Evolutionary conservation across 106 monocot genomes (phyloP), one percentile per base, ranked within the genome.

Genomic region (Triglochin maritima): DNA sequence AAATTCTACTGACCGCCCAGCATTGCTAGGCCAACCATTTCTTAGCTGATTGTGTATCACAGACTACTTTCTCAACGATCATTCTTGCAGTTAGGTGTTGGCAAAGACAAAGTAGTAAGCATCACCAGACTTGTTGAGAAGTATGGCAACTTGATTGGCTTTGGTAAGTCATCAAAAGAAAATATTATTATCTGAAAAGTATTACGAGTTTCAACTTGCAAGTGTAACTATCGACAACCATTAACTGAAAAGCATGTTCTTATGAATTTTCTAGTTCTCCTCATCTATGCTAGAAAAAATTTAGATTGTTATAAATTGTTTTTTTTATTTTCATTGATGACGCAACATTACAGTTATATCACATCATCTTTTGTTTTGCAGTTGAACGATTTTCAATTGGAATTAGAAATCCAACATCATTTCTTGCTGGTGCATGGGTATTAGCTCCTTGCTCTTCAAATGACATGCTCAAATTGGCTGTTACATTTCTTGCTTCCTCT

Each of bases 361-460:
- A 29, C 29, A 66, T 49, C 41, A 66, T 16, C 57, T 57, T 12
- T 9, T 65, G 56, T 48, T 52, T 46, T 77, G 65, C 82, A 93
- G 92, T 93, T 73, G 92, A 93, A 70, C 76, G 92, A 9, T 88
- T 93, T 80, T 88, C 92, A 29, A 44, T 93, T 70, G 92, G 92
- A 57, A 77, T 77, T 6, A 72, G 92, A 46, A 93, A 93, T 83
- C 85, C 92, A 66, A 93, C 88, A 13, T 73, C 81, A 51, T 93
- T 93, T 73, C 67, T 93, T 50, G 92, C 92, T 49, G 92, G 92
- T 46, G 83, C 88, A 62, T 81, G 68, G 77, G 92, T 93, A 59
- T 83, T 83, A 74, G 12, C 16, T 66, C 44, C 42, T 54, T 63
- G 9, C 63, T 7, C 46, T 5, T 8, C 46, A 8, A 5, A 16